phyloP scores from a whole-genome alignment of 2,329 filamentous ascomycete genomes.

The Hymenoscyphus linearis region DNA sequence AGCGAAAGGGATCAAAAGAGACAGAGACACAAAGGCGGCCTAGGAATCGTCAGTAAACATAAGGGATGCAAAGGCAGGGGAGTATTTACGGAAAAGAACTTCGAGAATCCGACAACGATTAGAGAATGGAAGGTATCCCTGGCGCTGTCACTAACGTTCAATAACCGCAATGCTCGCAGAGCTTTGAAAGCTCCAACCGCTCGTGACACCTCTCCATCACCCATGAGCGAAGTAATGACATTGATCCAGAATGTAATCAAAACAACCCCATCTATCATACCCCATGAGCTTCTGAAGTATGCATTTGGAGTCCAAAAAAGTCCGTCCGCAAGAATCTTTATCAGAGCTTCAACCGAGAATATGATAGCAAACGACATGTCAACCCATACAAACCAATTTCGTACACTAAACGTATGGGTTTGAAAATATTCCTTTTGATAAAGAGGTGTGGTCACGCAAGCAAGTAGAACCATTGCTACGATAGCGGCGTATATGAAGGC shows the following conservation, averaged over 20 bases:
- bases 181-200: slow-evolving; percentile 97
- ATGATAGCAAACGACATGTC: slow-evolving; percentile 84
- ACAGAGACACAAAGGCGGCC: slow-evolving; percentile 85
- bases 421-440: slow-evolving; percentile 87
- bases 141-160: slow-evolving; percentile 95
- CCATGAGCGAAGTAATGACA: slow-evolving; percentile 73
- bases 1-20: slow-evolving; percentile 90
- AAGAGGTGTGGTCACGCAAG: slow-evolving; percentile 88
- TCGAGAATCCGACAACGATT: slow-evolving; percentile 90
- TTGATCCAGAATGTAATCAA: slow-evolving; percentile 94
- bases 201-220: slow-evolving; percentile 79
- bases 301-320: slow-evolving; percentile 97
- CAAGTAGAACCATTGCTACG: slow-evolving; percentile 94
- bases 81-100: slow-evolving; percentile 55
- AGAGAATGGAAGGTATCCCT: slow-evolving; percentile 95
- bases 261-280: slow-evolving; percentile 88
- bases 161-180: slow-evolving; percentile 78
- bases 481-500: slow-evolving; percentile 91
- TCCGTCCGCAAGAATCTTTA: slow-evolving; percentile 93
- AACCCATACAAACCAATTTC: slow-evolving; percentile 93
- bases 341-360: slow-evolving; percentile 78
- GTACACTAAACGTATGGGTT: slow-evolving; percentile 50
- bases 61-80: background rate
- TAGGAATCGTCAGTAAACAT: slow-evolving; percentile 34
- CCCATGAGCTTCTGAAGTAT: slow-evolving; percentile 95